Evolutionary conservation across 768 basidiomycete genomes (phyloP), one percentile per base, ranked within the genome.

Genomic region (Russula dissimulans): DNA sequence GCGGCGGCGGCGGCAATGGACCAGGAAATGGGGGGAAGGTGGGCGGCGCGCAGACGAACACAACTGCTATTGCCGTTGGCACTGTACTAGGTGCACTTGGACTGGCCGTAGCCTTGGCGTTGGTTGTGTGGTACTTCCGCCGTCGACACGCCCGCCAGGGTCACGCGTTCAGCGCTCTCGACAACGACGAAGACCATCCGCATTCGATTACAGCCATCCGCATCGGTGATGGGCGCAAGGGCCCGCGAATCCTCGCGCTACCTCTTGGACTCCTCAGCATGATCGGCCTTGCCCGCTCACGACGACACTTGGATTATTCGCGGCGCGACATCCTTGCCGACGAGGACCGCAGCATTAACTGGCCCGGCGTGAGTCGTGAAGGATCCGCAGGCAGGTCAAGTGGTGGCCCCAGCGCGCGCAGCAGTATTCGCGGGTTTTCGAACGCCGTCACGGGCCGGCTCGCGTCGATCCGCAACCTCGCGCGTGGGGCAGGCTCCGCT

Each of bases 271-370:
- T 60, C 45, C 66, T 76, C 36, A 73, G 72, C 26, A 70, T 72
- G n/a, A 61, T 76, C 38, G 71, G 74, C 53, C 72, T 71, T 26
- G 54, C 45, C 17, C 52, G 34, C 39, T 39, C 48, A 42, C 52
- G 48, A 45, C 51, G 56, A 14, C 15, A 32, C 29, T 32, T 44
- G 66, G 49, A 64, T 17, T 59, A 59, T 12, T 64, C 75, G 56
- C 77, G 88, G 34, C 77, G 79, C 34, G 87, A 91, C 68, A 89
- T 91, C 80, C 78, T 90, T 38, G 86, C 82, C 4, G 87, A 91
- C 56, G 89, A 90, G 70, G 89, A 90, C 66, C 75, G 78, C 2
- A 75, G 77, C 48, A 63, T 66, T n/a, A 45, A 61, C 3, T 69
- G 65, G 70, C 60, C 54, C 34, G 52, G 31, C 44, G 60, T 69